Base-by-base conservation (phyloP, 1,139 yeast species). In the Candida anutae region DNA sequence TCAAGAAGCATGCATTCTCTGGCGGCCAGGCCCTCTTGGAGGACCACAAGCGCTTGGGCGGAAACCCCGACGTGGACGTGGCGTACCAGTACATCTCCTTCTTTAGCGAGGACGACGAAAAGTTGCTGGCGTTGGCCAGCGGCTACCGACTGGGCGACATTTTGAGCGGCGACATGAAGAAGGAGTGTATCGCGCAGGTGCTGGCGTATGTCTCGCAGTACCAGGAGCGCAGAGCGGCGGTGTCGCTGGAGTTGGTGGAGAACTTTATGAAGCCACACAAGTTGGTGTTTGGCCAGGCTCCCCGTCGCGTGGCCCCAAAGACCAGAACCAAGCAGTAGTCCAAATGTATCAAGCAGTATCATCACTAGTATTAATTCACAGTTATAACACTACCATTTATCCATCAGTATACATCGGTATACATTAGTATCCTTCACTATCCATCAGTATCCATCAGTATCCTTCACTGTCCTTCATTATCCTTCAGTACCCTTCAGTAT, bases 51-150 rank as follows among this genome's bases (percentile, higher is more conserved):
- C 64, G 67, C 50, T 61, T 64, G 29, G 99, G 99, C 30, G 99
- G 98, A 46, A 69, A 90, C 53, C 94, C 95, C 26, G 97, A 90
- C 40, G 80, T 88, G 21, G 99, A 93, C 56, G 96, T 93, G 30
- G 85, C 98, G 3, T 93, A 64, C 62, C 97, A 88, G 60, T 93
- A 93, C 55, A 62, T 93, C 45, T 74, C 88, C 8, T 90, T 90
- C 63, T 87, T 93, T 65, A 62, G 76, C 33, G 81, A 85, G 40
- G 96, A 88, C 50, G 98, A 93, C 50, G 90, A 66, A 22, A 76
- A 81, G 48, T 68, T 93, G 46, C 69, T 65, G 30, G 56, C 66
- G 28, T 64, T 81, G 43, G 74, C 77, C 37, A 69, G 70, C 22
- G 74, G 72, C 28, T 90, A 90, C 62, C 74, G 69, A 53, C 60